Evolutionary conservation across 225 moss, liverwort and hornwort species (phyloP).

Genomic region (Anthoceros angustus): DNA sequence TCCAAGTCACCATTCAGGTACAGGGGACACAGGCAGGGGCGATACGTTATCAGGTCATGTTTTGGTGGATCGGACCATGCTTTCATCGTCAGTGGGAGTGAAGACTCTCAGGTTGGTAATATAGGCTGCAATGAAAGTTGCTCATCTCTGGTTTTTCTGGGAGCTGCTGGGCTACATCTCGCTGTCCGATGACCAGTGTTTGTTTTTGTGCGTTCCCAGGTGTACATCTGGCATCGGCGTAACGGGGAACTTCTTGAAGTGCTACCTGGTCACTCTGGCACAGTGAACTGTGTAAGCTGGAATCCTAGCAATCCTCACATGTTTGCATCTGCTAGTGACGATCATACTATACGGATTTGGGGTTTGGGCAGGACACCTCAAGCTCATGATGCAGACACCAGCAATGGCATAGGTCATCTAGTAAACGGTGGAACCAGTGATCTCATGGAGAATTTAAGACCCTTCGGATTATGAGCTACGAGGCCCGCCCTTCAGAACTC

Average conservation of each 20-base stretch:
- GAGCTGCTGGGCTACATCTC: neutral
- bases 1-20: slow-evolving; percentile 76
- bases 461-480: slow-evolving; percentile 32
- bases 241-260: slow-evolving; percentile 90
- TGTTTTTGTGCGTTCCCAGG: slow-evolving; percentile 37
- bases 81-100: slow-evolving; percentile 98
- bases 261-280: slow-evolving; percentile 91
- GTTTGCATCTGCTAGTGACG: slow-evolving; percentile 99
- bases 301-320: slow-evolving; percentile 98
- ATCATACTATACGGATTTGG: slow-evolving; percentile 99
- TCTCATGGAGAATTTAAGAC: slow-evolving; percentile 97
- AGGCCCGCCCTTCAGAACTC: too few species aligned
- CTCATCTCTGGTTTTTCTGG: neutral
- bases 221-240: slow-evolving; percentile 98
- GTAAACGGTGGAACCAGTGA: slow-evolving; percentile 94
- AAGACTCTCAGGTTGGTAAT: slow-evolving; percentile 81
- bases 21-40: slow-evolving; percentile 78
- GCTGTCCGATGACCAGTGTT: neutral
- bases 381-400: slow-evolving; percentile 30
- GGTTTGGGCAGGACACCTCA: slow-evolving; percentile 60
- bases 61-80: slow-evolving; percentile 96
- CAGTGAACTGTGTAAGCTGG: slow-evolving; percentile 99
- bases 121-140: neutral
- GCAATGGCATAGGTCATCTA: slow-evolving; percentile 84
- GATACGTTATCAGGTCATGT: slow-evolving; percentile 95